These are phyloP conservation scores for Candida dajiaensis DNA, from an alignment of 805 yeast genomes.

Conservation along the genomic window DNA sequence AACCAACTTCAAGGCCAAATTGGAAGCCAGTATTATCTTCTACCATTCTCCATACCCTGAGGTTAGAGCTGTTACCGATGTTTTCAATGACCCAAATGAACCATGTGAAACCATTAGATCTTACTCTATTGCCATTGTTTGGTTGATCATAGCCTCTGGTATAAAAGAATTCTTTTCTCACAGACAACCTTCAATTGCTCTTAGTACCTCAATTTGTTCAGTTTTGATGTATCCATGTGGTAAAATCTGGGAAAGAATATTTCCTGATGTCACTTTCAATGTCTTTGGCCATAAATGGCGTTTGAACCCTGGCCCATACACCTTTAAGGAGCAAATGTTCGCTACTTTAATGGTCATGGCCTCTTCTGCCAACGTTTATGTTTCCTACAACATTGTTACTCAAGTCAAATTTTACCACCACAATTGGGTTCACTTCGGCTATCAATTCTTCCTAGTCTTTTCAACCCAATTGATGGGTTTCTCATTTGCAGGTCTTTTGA, in stretches of 20 bases:
- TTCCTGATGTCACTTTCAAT: constrained; percentile 43
- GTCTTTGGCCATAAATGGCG: constrained; percentile 33
- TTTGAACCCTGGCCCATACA: constrained; percentile 62
- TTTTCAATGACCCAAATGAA: constrained; percentile 40
- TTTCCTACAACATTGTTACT: constrained; percentile 32
- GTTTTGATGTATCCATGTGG: constrained; percentile 43
- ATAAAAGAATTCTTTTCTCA: constrained; percentile 53
- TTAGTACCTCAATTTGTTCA: constrained; percentile 39
- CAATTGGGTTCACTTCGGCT: constrained; percentile 36
- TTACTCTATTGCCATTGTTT: constrained; percentile 32
- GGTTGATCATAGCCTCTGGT: constrained; percentile 48
- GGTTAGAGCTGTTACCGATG: constrained; percentile 56
- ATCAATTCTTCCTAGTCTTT: constrained; percentile 44
- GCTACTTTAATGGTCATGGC: constrained; percentile 41
- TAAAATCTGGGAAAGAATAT: constrained; percentile 29
- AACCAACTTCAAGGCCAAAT: constrained; percentile 18
- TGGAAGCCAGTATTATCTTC: constrained; percentile 31
- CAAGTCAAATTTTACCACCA: constrained; percentile 27
- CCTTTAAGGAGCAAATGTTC: constrained; percentile 59
- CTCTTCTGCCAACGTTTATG: constrained; percentile 29
- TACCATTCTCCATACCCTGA: constrained; percentile 58
- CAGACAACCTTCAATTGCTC: constrained; percentile 45
- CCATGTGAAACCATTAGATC: constrained; percentile 46
- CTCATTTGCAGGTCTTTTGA: constrained; percentile 60
- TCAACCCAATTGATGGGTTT: constrained; percentile 61